Evolutionary conservation across 352 stramenopile genomes (phyloP), one percentile per base, ranked within the genome.

Genomic region (Phytopythium cucurbitacearum): DNA sequence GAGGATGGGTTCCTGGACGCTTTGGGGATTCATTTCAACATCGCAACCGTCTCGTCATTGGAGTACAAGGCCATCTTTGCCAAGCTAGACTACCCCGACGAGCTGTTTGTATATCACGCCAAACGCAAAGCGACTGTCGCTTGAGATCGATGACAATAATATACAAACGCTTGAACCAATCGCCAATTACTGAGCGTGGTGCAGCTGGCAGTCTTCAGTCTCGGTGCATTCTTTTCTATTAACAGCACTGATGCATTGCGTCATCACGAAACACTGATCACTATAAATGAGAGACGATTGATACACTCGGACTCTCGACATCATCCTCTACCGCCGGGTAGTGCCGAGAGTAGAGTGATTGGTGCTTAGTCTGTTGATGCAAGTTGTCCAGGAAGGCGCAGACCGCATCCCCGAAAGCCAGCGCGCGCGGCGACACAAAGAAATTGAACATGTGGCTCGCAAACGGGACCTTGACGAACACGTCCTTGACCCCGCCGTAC

Each of bases 361-460:
- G 21, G 0, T 68, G 51, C 54, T 65, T 71, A 12, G 67, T 76
- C 50, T 80, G 80, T 21, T 66, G 44, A 36, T 80, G 75, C 9
- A 81, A 55, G 33, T 85, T 71, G n/a, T 73, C 58, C 12, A 88
- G 71, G 46, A 87, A 88, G 3, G 59, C 68, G 32, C 68, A 78
- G 4, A 85, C 73, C 10, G 77, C 75, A 40, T 88, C 73, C 7
- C 60, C 57, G 55, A 80, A 71, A 6, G 75, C 77, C 11, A 87
- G 57, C 8, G 75, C 59, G 47, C 77, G 68, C 15, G 76, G 77
- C 16, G 77, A 87, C 7, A 80, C 33, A 33, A 87, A 33, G 50
- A 75, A 77, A 46, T 86, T 85, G 52, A 88, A 88, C 60, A 77
- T 79, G 67, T 88, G 77, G 33, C 71, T 70, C 8, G 75, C 69